Percentiles rank a stretch among this genome's conserved stretches.
phyloP scores from a whole-genome alignment of 2,329 filamentous ascomycete genomes.

The Monilinia aucupariae region DNA sequence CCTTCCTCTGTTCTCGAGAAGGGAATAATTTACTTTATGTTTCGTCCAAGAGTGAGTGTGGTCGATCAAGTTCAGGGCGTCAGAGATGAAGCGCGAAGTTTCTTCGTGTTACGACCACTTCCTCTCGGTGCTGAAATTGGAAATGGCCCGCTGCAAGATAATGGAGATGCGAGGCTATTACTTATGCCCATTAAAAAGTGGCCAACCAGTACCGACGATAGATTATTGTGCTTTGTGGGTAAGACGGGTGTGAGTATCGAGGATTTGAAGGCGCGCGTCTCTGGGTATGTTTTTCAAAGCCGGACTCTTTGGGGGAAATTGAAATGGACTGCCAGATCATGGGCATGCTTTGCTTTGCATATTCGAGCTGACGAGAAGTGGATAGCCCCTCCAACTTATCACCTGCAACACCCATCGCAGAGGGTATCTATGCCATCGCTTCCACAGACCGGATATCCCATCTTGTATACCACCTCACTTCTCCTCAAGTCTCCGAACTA shows the following conservation, averaged over 20 bases:
- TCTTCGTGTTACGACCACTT: constrained; percentile 72
- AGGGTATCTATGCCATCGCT: constrained; percentile 80
- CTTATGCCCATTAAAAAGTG: constrained; percentile 81
- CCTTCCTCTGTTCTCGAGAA: constrained; percentile 68
- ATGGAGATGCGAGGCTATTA: constrained; percentile 63
- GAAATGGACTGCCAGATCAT: not conserved
- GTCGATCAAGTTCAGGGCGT: constrained; percentile 60
- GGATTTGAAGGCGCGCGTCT: constrained; percentile 66
- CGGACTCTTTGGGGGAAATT: not conserved
- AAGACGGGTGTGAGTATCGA: constrained; percentile 61
- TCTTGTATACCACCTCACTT: constrained; percentile 72
- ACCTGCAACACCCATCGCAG: constrained; percentile 68
- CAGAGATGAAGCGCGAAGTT: constrained; percentile 69
- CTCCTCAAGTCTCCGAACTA: constrained; percentile 66
- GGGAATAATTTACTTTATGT: constrained; percentile 88
- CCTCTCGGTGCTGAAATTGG: constrained; percentile 63
- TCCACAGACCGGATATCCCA: constrained; percentile 67
- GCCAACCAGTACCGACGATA: constrained; percentile 61
- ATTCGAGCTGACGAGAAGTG: not conserved
- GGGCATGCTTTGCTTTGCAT: too few relatives aligned
- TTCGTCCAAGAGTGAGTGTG: constrained; percentile 68
- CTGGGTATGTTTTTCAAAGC: constrained; percentile 39
- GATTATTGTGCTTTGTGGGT: constrained; percentile 79
- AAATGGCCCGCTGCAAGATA: constrained; percentile 43
- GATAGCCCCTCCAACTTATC: constrained; percentile 38